Conservation (phyloP, 805 yeast species). For the Dipodascus albidus region DNA sequence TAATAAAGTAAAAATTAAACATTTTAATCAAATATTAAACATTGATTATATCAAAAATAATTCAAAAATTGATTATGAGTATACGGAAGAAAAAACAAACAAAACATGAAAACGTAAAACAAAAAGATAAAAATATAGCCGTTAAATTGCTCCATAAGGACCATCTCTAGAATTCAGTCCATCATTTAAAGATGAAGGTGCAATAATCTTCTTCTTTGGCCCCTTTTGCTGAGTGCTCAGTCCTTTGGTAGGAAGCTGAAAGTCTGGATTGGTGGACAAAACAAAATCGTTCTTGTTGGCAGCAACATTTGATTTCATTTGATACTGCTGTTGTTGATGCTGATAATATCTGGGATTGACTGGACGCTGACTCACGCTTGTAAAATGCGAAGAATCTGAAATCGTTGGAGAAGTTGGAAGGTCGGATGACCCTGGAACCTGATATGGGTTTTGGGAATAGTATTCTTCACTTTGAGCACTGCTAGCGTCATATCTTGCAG, state of each 20-base stretch:
- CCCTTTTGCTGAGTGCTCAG: not conserved
- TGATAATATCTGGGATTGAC: conserved; percentile 10
- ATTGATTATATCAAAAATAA: not conserved
- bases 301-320: conserved; percentile 10
- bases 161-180: not conserved
- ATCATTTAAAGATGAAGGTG: not conserved
- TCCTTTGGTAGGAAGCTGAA: conserved; percentile 6
- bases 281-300: conserved; percentile 11
- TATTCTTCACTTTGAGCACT: too few relatives aligned
- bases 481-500: too few relatives aligned
- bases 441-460: conserved; percentile 7
- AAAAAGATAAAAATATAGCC: not conserved
- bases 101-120: not conserved
- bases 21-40: not conserved
- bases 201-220: not conserved
- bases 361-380: conserved; percentile 14
- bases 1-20: not conserved
- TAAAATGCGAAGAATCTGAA: conserved; percentile 13
- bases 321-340: conserved; percentile 7
- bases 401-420: conserved; percentile 11
- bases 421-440: not conserved
- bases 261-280: conserved; percentile 15
- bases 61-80: too few relatives aligned
- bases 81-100: not conserved
- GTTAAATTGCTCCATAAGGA: conserved; percentile 1